Percentiles rank a stretch among this genome's conserved stretches.
These are phyloP conservation scores for Lipomyces sp. DNA, from an alignment of 805 yeast genomes.

Conservation along the genomic window DNA sequence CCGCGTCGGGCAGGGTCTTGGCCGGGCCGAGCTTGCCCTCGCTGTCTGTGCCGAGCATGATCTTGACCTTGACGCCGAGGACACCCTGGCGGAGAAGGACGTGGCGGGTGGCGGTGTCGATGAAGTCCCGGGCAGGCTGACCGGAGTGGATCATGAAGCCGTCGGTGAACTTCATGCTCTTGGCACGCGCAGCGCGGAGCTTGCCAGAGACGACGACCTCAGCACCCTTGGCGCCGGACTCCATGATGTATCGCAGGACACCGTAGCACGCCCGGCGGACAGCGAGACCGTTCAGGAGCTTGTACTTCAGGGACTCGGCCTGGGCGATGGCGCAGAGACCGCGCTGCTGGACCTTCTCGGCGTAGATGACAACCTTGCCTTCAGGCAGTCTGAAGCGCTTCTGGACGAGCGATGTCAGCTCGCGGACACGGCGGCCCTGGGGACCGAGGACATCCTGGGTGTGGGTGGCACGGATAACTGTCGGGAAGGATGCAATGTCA, in stretches of 20 bases:
- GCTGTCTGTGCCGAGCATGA: conserved; percentile 95
- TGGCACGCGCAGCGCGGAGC: conserved; percentile 99
- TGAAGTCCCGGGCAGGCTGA: conserved; percentile 99
- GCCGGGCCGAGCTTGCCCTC: conserved; percentile 74
- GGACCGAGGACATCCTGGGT: conserved; percentile 98
- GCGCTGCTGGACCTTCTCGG: conserved; percentile 99
- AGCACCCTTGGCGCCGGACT: conserved; percentile 99
- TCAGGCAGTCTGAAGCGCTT: conserved; percentile 97
- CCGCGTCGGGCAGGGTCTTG: conserved; percentile 86
- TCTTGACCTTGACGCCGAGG: conserved; percentile 98
- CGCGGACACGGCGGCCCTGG: conserved; percentile 99
- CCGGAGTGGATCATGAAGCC: conserved; percentile 99
- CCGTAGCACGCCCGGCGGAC: conserved; percentile 99
- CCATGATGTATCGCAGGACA: conserved; percentile 99
- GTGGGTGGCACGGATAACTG: conserved; percentile 96
- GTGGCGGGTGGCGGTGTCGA: conserved; percentile 99
- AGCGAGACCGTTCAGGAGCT: conserved; percentile 97
- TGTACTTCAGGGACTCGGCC: conserved; percentile 98
- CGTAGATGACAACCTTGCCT: conserved; percentile 90
- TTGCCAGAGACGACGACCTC: conserved; percentile 99
- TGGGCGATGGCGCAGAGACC: conserved; percentile 99
- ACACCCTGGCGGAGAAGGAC: conserved; percentile 99
- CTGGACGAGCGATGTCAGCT: conserved; percentile 93
- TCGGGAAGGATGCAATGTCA: conserved; percentile 1
- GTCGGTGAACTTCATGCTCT: conserved; percentile 99